phyloP scores from a whole-genome alignment of 352 stramenopile genomes.

The Pythium aristosporum region DNA sequence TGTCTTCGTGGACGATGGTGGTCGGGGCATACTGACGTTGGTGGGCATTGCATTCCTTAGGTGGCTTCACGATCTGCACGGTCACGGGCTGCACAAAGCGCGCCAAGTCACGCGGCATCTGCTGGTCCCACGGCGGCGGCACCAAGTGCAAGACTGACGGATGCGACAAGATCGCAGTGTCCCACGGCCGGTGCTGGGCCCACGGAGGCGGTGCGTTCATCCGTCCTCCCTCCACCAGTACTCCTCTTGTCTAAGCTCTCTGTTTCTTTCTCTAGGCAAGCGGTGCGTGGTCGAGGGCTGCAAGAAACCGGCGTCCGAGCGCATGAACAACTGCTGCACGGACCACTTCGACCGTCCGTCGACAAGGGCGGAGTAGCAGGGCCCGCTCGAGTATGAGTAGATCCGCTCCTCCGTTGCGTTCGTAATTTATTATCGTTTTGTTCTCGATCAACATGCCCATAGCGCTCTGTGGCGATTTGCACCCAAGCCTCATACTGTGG shows the following conservation, averaged over 20 bases:
- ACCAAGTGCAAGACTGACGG: slow-evolving; percentile 25
- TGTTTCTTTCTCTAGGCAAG: slow-evolving; percentile 8
- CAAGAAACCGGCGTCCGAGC: slow-evolving; percentile 53
- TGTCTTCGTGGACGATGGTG: background rate
- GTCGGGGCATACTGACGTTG: background rate
- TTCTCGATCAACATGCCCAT: no score
- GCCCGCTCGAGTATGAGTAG: no score
- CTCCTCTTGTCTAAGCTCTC: background rate
- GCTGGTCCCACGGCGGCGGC: slow-evolving; percentile 30
- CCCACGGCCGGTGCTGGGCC: slow-evolving; percentile 20
- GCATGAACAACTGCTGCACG: slow-evolving; percentile 52
- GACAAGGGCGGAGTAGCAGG: no score
- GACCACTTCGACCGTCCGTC: slow-evolving; percentile 34
- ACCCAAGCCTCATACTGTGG: no score
- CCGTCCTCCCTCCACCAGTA: background rate
- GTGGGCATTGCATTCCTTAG: background rate
- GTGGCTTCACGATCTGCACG: slow-evolving; percentile 39
- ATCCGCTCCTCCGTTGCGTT: background rate
- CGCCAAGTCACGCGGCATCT: slow-evolving; percentile 29
- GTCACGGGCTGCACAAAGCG: slow-evolving; percentile 28
- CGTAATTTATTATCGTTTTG: background rate
- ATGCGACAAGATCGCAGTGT: slow-evolving; percentile 26
- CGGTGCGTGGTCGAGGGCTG: slow-evolving; percentile 14
- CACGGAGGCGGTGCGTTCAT: slow-evolving; percentile 15
- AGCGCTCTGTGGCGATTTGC: no score